Conservation (phyloP, 306 rosid species). For the Fragaria ananassa region DNA sequence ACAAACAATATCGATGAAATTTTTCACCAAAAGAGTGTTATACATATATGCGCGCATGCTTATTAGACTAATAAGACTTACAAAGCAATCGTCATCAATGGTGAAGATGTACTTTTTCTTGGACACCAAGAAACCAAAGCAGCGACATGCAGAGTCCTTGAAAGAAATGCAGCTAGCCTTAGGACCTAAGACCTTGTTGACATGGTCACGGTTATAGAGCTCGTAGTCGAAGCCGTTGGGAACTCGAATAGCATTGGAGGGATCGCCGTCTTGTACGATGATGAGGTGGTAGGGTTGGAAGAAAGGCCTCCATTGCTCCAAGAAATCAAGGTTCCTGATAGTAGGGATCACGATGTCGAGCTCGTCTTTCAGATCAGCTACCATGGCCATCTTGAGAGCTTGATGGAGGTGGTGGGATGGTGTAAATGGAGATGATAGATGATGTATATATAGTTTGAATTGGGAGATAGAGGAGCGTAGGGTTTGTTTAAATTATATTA, state of each 20-base stretch:
- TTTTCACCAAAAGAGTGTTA: neutral
- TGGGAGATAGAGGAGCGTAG: neutral
- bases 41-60: neutral
- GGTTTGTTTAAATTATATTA: neutral
- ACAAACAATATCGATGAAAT: neutral
- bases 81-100: constrained; percentile 48
- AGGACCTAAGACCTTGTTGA: constrained; percentile 42
- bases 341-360: constrained; percentile 29
- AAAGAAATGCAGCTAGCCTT: constrained; percentile 51
- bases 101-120: constrained; percentile 55
- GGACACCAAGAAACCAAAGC: constrained; percentile 49
- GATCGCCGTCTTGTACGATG: constrained; percentile 26
- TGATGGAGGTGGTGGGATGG: neutral
- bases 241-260: constrained; percentile 22
- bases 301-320: constrained; percentile 30
- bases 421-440: neutral
- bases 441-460: neutral
- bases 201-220: constrained; percentile 40
- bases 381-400: neutral
- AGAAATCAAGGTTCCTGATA: constrained; percentile 27
- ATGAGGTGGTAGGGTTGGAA: constrained; percentile 26
- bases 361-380: constrained; percentile 16
- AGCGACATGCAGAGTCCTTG: constrained; percentile 51
- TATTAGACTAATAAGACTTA: constrained; percentile 7
- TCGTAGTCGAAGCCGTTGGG: constrained; percentile 47